Evolutionary conservation across 139 green algal species (phyloP).

Genomic region (Tetradesmus lagerheimii): DNA sequence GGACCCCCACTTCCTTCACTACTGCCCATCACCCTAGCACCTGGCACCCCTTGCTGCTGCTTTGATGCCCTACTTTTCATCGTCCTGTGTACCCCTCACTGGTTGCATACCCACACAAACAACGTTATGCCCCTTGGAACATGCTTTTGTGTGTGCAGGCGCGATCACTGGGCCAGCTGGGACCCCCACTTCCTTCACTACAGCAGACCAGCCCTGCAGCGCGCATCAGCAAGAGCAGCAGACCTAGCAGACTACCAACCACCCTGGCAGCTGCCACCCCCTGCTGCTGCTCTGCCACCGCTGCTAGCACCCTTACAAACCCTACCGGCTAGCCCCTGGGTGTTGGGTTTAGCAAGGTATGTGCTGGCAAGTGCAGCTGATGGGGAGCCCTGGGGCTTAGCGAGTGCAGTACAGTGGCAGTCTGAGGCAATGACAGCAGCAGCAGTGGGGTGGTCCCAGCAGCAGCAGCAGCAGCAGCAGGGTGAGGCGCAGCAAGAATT

Average conservation of each 20-base stretch:
- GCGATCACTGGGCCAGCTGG: slow-evolving; percentile 51
- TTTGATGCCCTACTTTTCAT: no score
- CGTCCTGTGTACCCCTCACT: no score
- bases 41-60: no score
- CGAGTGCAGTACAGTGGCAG: neutral
- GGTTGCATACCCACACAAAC: no score
- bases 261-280: slow-evolving; percentile 50
- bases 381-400: slow-evolving; percentile 20
- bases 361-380: slow-evolving; percentile 27
- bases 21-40: no score
- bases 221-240: slow-evolving; percentile 42
- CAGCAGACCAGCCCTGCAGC: slow-evolving; percentile 46
- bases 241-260: slow-evolving; percentile 49
- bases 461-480: slow-evolving; percentile 31
- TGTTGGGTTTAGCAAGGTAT: slow-evolving; percentile 5
- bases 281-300: slow-evolving; percentile 23
- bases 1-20: slow-evolving; percentile 59
- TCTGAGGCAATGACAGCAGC: neutral
- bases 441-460: neutral
- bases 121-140: neutral
- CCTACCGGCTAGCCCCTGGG: neutral
- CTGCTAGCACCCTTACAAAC: neutral
- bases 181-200: slow-evolving; percentile 64
- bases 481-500: neutral
- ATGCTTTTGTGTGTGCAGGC: slow-evolving; percentile 33